Conservation (phyloP, 805 yeast species). For the Saccharomyces mikatae region DNA sequence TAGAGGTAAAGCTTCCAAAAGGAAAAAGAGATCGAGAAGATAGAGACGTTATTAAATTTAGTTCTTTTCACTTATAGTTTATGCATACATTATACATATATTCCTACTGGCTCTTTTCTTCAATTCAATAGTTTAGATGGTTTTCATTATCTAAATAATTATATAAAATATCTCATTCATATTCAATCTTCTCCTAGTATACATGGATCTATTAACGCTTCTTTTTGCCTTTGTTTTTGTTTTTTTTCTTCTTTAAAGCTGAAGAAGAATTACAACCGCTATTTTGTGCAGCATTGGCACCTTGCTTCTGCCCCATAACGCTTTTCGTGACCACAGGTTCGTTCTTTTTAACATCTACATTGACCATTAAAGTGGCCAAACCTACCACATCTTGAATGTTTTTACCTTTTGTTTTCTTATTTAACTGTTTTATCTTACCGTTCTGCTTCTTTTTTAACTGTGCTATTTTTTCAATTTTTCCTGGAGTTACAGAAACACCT, state of each 20-base stretch:
- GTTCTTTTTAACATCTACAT: constrained; percentile 23
- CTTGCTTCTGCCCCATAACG: constrained; percentile 2
- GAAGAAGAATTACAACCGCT: constrained; percentile 9
- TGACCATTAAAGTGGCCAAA: constrained; percentile 21
- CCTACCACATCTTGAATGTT: constrained; percentile 20
- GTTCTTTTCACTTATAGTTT: neutral
- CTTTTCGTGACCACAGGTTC: constrained; percentile 10
- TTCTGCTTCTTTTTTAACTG: constrained; percentile 3
- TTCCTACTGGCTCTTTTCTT: neutral
- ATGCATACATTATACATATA: constrained; percentile 1
- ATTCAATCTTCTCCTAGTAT: neutral
- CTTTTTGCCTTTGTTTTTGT: constrained; percentile 24
- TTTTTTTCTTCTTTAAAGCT: constrained; percentile 19
- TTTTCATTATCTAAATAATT: neutral
- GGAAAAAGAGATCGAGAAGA: constrained; percentile 16
- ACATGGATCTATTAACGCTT: constrained; percentile 13
- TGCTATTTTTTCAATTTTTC: constrained; percentile 17
- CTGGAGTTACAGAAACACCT: constrained; percentile 37
- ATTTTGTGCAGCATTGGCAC: constrained; percentile 2
- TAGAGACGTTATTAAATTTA: neutral
- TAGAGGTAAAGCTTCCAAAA: constrained; percentile 9
- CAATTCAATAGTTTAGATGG: neutral
- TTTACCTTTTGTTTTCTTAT: constrained; percentile 5
- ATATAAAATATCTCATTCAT: neutral
- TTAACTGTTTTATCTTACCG: constrained; percentile 1